Percentiles rank a stretch among this genome's conserved stretches.
These are phyloP conservation scores for Ceratocystis ficicola DNA, from an alignment of 2,329 filamentous ascomycete species.

Conservation along the genomic window DNA sequence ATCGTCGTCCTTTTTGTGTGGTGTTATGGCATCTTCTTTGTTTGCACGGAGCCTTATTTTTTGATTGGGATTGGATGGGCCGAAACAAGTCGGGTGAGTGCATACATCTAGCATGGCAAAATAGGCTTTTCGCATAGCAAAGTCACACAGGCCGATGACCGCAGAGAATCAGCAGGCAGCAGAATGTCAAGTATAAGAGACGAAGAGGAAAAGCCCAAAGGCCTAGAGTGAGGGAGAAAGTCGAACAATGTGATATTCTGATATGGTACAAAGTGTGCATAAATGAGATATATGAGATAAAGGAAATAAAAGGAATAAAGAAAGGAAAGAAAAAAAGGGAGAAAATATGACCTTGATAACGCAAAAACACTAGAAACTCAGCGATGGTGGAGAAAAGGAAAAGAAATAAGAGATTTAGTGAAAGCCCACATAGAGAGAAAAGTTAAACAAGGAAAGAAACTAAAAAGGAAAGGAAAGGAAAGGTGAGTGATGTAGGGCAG, in stretches of 20 bases:
- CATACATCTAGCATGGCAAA: too few relatives aligned
- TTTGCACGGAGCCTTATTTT: neutral
- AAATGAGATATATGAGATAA: constrained; percentile 8
- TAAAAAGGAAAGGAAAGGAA: neutral
- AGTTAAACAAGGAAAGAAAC: neutral
- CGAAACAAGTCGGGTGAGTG: too few relatives aligned
- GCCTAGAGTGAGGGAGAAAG: neutral
- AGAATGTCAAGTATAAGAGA: neutral
- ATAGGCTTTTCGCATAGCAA: too few relatives aligned
- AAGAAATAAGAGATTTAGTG: neutral
- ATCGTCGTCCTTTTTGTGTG: neutral
- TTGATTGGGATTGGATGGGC: neutral
- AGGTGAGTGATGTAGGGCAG: too few relatives aligned
- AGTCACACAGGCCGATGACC: neutral
- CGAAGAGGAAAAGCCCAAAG: neutral
- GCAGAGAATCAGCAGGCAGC: too few relatives aligned
- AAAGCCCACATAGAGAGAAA: neutral
- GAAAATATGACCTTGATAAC: too few relatives aligned
- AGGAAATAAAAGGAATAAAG: constrained; percentile 3
- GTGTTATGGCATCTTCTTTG: too few relatives aligned
- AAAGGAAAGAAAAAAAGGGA: neutral
- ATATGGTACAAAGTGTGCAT: constrained; percentile 12
- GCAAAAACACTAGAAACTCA: too few relatives aligned
- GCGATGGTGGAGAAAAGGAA: neutral
- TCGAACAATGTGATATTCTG: neutral